Evolutionary conservation across 1,139 yeast species (phyloP), one percentile per base, ranked within the genome.

Genomic region (Kodamaea derodonti): DNA sequence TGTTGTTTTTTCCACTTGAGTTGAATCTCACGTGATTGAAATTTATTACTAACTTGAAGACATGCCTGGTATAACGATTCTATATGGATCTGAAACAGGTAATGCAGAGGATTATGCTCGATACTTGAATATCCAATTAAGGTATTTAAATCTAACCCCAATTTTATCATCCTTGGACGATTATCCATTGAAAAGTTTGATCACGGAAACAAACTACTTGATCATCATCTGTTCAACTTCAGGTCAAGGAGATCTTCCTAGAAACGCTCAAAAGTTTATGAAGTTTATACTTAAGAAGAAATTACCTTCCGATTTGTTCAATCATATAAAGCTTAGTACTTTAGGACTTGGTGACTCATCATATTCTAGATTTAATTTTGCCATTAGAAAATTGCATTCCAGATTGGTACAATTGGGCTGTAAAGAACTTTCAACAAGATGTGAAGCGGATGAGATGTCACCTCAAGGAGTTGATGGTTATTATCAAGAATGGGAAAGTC

Each of bases 301-400:
- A 45, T 70, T 92, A 7, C 92, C 95, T 0, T 28, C 46, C 1
- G 78, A 78, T 49, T 62, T 87, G 30, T 62, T 90, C 28, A 71
- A 72, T 39, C 86, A 82, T 51, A 51, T 86, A 11, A 56, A 65
- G 20, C 69, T 88, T 43, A 76, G 92, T 3, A 72, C 88, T 2
- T 81, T 92, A 53, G 99, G 98, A 0, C 62, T 94, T 2, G 99
- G 99, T n/a, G 97, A 92, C 54, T 82, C 96, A 0, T 83, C 95
- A 2, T 92, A 92, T 52, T 84, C 95, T 3, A 75, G 82, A 46
- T 90, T 78, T 61, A 92, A 92, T 58, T 81, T 81, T 70, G 96
- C 96, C 10, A 75, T 84, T 24, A 75, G 82, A 41, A 90, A 92
- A 53, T 56, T 94, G 13, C 95, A 90, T 51, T 72, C 80, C 9